Percentiles rank a stretch among this genome's conserved stretches.
Evolutionary conservation across 1,139 yeast species (phyloP).

Genomic region (Geotrichum bryndzae): DNA sequence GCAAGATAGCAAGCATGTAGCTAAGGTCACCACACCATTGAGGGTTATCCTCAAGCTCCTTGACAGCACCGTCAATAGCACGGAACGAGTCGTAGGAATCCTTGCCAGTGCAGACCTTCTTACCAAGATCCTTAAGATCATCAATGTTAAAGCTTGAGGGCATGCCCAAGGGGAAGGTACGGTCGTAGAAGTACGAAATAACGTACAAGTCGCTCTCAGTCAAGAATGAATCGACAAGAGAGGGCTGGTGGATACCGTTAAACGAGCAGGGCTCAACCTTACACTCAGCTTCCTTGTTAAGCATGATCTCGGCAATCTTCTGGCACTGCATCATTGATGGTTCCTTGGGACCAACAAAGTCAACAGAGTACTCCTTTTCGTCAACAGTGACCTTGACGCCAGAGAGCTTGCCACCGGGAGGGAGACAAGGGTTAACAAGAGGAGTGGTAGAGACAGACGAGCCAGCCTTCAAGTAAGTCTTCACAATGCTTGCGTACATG

Average conservation of each 20-base stretch:
- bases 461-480: constrained; percentile 16
- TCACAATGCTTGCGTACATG: constrained; percentile 45
- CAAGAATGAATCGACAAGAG: constrained; percentile 66
- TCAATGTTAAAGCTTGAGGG: constrained; percentile 80
- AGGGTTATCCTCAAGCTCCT: constrained; percentile 67
- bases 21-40: constrained; percentile 91
- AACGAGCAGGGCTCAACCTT: constrained; percentile 72
- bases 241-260: constrained; percentile 94
- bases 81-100: constrained; percentile 58
- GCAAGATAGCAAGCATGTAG: constrained; percentile 82
- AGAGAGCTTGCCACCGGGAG: constrained; percentile 51
- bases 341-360: constrained; percentile 64
- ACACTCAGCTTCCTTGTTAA: constrained; percentile 75
- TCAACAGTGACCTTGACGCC: constrained; percentile 38
- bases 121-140: constrained; percentile 77
- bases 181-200: constrained; percentile 84
- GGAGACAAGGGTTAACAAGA: constrained; percentile 63
- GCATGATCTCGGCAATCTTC: constrained; percentile 62
- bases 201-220: constrained; percentile 65
- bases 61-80: constrained; percentile 59
- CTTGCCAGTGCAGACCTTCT: constrained; percentile 79
- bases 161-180: constrained; percentile 89
- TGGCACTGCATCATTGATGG: constrained; percentile 66
- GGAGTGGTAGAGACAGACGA: constrained; percentile 11
- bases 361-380: constrained; percentile 37